Evolutionary conservation across 768 basidiomycete species (phyloP), one percentile per base, ranked within the genome.

Genomic region (Lentinula detonsa): DNA sequence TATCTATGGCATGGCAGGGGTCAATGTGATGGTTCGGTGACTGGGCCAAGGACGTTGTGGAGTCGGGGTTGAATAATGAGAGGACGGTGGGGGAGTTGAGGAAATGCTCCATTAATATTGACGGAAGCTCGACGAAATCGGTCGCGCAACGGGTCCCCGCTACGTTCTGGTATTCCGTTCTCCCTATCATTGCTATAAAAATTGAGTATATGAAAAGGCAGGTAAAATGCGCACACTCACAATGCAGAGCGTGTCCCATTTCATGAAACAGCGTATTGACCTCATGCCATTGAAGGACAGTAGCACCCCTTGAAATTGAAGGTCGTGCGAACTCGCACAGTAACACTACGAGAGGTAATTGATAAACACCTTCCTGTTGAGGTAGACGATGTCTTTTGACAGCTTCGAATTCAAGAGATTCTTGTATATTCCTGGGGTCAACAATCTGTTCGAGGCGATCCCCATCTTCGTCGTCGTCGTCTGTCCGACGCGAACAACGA

Each of bases 241-340:
- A 99, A 71, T 99, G 97, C 85, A 99, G 94, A 10, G 97, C 97
- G 74, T 99, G 97, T 0, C 97, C 97, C 94, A 98, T 97, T 75
- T 99, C 97, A 67, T 99, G 97, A 75, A 95, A 97, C 23, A 98
- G 76, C 2, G 96, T 98, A 70, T 90, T 79, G 8, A 98, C 92
- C 66, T 98, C 95, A 66, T 90, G 88, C 95, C 95, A 98, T 60
- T 88, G 86, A 21, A 99, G 75, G 54, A 88, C 73, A 0, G 92
- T 87, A 5, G 91, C 82, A 0, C 87, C 88, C 11, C 78, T 74
- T n/a, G 80, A 73, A 16, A 80, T 63, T 3, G 84, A 76, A 21
- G 91, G 87, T 33, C 78, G 81, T 21, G 83, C 76, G 67, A 98
- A 97, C 67, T 95, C 95, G 66, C 92, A 96, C 6, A 95, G 75